These are phyloP conservation scores for Viola pubescens DNA, from an alignment of 441 rosid genomes.

Conservation along the genomic window DNA sequence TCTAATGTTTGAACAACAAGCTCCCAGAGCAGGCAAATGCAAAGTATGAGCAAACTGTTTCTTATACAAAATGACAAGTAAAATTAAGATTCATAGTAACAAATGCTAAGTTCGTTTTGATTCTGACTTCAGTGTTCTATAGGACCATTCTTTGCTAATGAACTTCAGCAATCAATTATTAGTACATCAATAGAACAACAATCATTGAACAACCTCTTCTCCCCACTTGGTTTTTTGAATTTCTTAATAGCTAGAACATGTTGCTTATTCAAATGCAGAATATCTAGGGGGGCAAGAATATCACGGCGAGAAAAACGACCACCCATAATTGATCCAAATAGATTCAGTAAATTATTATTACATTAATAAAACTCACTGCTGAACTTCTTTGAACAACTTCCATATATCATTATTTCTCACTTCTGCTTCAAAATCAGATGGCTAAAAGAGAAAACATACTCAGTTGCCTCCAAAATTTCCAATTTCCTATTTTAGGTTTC, in stretches of 20 bases:
- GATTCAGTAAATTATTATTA: neutral
- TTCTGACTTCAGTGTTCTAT: too few species aligned
- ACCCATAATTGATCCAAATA: neutral
- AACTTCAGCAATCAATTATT: too few species aligned
- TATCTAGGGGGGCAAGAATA: conserved; percentile 43
- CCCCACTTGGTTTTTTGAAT: conserved; percentile 39
- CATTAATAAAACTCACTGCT: conserved; percentile 28
- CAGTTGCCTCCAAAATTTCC: conserved; percentile 22
- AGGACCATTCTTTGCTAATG: too few species aligned
- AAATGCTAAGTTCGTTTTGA: too few species aligned
- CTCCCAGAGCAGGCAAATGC: too few species aligned
- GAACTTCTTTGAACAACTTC: conserved; percentile 69
- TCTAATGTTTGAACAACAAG: conserved; percentile 30
- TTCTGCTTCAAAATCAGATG: conserved; percentile 26
- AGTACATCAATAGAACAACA: too few species aligned
- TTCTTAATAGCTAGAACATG: conserved; percentile 56
- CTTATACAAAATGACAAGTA: too few species aligned
- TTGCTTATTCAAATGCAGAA: conserved; percentile 56
- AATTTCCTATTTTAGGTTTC: too few species aligned
- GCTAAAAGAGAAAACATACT: neutral
- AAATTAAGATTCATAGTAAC: too few species aligned
- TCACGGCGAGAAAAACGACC: neutral
- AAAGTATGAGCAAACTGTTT: too few species aligned
- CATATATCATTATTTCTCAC: conserved; percentile 41
- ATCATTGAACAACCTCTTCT: conserved; percentile 42